A percentile compares a stretch with the other conserved stretches of the same genome.
These are phyloP conservation scores for Leucoagaricus sp. DNA, from an alignment of 1,284 basidiomycete species.

Conservation along the genomic window DNA sequence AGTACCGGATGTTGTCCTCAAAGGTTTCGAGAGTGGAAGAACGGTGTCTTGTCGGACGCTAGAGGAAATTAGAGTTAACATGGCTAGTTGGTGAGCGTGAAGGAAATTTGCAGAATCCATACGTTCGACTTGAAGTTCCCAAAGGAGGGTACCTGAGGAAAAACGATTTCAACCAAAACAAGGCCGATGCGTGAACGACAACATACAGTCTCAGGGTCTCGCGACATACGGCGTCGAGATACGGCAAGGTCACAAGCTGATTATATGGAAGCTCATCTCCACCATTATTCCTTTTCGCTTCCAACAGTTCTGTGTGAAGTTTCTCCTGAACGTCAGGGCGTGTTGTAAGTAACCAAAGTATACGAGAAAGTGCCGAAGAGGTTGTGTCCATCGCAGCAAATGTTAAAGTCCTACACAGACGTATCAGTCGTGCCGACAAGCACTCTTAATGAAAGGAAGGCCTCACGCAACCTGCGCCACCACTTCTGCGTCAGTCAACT, in stretches of 20 bases:
- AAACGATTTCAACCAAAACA: neutral
- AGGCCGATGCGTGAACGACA: neutral
- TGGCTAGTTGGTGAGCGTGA: too few species aligned
- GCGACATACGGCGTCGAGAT: constrained; percentile 24
- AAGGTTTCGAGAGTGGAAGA: constrained; percentile 14
- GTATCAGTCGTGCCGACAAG: too few species aligned
- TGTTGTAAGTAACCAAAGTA: constrained; percentile 10
- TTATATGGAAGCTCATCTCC: constrained; percentile 21
- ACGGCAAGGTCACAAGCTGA: constrained; percentile 22
- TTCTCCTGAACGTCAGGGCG: constrained; percentile 20
- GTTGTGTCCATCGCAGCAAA: constrained; percentile 36
- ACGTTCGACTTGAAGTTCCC: constrained; percentile 10
- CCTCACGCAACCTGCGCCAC: constrained; percentile 38
- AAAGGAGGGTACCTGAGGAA: constrained; percentile 14
- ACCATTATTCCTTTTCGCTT: constrained; percentile 12
- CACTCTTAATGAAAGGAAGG: neutral
- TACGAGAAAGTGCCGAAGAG: constrained; percentile 10
- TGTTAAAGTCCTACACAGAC: constrained; percentile 39
- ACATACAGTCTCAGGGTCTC: constrained; percentile 26
- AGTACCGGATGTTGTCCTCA: constrained; percentile 8
- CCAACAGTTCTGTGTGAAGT: constrained; percentile 20
- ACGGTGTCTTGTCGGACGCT: constrained; percentile 13
- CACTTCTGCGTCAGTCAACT: constrained; percentile 33
- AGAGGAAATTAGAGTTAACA: neutral
- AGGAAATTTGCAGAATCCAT: neutral